Conservation (phyloP, 2,329 filamentous ascomycete species). For the Penicillium sp. region DNA sequence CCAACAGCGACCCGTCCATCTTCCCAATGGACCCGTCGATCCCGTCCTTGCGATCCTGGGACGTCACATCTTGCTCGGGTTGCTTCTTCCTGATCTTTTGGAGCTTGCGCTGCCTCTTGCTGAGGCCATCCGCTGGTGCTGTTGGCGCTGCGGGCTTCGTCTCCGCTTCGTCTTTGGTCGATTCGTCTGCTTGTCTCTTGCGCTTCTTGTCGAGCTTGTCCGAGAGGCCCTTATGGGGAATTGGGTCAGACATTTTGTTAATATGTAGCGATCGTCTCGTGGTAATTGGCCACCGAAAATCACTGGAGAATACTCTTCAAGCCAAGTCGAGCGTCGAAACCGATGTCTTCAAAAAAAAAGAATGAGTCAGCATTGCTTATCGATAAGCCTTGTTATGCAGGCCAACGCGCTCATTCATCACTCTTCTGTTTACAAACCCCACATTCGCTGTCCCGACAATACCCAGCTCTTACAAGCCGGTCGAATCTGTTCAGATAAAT, state of each 20-base stretch:
- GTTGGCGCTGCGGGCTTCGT: constrained; percentile 19
- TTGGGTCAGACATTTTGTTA: constrained; percentile 25
- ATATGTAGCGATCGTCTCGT: neutral
- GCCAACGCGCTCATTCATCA: constrained; percentile 11
- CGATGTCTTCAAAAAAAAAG: constrained; percentile 11
- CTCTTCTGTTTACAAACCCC: constrained; percentile 2
- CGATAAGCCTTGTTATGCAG: constrained; percentile 34
- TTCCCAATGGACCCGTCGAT: constrained; percentile 79
- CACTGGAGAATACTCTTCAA: neutral
- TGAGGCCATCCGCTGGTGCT: constrained; percentile 29
- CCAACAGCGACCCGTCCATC: constrained; percentile 82
- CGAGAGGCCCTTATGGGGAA: constrained; percentile 32
- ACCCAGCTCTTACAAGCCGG: neutral
- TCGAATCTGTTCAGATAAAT: neutral
- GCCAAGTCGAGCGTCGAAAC: constrained; percentile 14
- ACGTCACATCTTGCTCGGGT: constrained; percentile 32
- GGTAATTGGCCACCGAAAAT: neutral
- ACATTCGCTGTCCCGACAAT: neutral
- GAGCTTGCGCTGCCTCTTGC: constrained; percentile 40
- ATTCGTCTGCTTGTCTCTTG: constrained; percentile 42
- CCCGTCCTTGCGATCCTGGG: constrained; percentile 67
- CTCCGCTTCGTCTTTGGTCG: constrained; percentile 31
- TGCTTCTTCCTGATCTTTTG: constrained; percentile 30
- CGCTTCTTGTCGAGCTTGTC: constrained; percentile 45
- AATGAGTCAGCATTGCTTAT: constrained; percentile 39